Conservation (phyloP, 2,329 filamentous ascomycete species). For the Pestalotiopsis sp. region DNA sequence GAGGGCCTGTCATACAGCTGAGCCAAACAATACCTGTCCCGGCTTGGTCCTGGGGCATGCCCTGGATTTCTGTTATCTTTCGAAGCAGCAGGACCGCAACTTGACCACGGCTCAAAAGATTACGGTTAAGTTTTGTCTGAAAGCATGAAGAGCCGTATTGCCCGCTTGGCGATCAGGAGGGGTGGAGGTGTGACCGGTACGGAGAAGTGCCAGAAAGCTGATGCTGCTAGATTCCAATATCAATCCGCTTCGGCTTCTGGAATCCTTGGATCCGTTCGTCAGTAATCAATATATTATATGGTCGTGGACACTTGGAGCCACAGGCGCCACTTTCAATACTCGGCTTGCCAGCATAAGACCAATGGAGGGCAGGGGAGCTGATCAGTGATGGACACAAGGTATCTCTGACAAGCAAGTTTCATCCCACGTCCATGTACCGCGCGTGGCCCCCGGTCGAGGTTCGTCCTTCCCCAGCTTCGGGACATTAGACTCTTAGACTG, state of each 20-base stretch:
- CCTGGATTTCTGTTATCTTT: background rate
- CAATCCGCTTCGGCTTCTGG: background rate
- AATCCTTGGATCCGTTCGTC: background rate
- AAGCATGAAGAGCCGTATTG: background rate
- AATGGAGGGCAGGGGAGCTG: background rate
- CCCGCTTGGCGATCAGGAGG: background rate
- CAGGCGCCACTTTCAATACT: too few species aligned
- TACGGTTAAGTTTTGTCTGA: background rate
- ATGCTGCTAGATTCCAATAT: background rate
- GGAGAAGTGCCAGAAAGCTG: background rate
- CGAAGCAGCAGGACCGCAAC: background rate
- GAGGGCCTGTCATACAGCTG: background rate
- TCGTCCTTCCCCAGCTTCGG: background rate
- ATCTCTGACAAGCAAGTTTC: background rate
- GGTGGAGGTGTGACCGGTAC: background rate
- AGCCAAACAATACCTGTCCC: background rate
- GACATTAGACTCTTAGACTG: background rate
- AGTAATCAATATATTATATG: too few species aligned
- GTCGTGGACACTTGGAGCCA: too few species aligned
- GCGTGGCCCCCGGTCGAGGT: background rate
- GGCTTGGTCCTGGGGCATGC: background rate
- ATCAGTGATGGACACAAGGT: background rate
- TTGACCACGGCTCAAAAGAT: background rate
- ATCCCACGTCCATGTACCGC: background rate
- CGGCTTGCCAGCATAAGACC: background rate